Conservation (phyloP, 495 filamentous ascomycete species). For the Mytilinidion resinicola region DNA sequence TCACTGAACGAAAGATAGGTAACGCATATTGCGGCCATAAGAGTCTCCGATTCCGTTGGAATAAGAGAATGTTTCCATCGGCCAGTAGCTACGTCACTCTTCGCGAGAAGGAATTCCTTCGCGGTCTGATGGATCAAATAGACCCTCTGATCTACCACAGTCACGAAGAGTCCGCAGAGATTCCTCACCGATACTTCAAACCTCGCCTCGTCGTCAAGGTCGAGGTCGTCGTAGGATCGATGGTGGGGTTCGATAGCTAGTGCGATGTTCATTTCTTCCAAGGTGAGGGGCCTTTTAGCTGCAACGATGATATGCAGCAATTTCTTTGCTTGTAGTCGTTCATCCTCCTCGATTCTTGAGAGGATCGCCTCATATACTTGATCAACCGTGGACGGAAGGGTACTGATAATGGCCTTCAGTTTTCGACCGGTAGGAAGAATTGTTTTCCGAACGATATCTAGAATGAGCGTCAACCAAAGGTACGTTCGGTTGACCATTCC, state of each 20-base stretch:
- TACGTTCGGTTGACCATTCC: slow-evolving; percentile 4
- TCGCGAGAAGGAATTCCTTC: slow-evolving; percentile 12
- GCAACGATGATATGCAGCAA: slow-evolving; percentile 7
- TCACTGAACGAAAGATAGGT: slow-evolving; percentile 3
- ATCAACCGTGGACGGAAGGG: slow-evolving; percentile 10
- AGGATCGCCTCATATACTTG: slow-evolving; percentile 13
- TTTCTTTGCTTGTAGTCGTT: neutral
- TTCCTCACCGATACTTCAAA: neutral
- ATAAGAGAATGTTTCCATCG: slow-evolving; percentile 1
- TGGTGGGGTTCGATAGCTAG: neutral
- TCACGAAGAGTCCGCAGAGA: slow-evolving; percentile 15
- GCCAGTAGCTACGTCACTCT: neutral
- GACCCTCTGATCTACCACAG: slow-evolving; percentile 3
- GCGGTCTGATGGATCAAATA: slow-evolving; percentile 21
- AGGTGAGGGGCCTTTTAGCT: slow-evolving; percentile 4
- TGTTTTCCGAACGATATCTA: slow-evolving; percentile 7
- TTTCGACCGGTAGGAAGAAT: neutral
- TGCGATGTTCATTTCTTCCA: slow-evolving; percentile 1
- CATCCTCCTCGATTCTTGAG: slow-evolving; percentile 1
- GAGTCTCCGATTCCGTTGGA: neutral
- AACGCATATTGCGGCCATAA: slow-evolving; percentile 1
- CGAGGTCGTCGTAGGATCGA: neutral
- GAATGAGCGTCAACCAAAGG: slow-evolving; percentile 15
- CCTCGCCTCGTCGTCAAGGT: neutral
- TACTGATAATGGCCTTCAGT: slow-evolving; percentile 1